Base-by-base conservation (phyloP, 176 grass and related monocot genomes). In the Miscanthus lutarioriparius region DNA sequence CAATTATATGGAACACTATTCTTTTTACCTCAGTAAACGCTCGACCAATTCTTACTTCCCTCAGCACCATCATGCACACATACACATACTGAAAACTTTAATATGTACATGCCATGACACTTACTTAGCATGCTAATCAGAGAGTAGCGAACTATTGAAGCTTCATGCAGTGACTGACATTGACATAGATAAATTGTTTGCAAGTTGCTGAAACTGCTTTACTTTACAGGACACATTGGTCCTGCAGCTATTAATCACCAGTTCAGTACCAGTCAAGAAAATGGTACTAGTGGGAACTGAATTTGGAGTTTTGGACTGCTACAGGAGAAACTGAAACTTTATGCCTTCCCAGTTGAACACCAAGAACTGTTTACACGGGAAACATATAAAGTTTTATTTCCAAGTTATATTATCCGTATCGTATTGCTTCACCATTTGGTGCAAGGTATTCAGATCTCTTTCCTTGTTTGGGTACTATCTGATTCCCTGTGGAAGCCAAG, bases 361-460 rank as follows among this genome's bases (percentile, higher is more conserved):
- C 51, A 56, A 62, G 41, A 76, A 36, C 26, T 66, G 85, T 91
- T 70, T 87, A 81, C 85, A 81, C 27, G 11, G 51, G 32, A 68
- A 76, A 77, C 85, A 64, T 48, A 51, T 64, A 84, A 83, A 84
- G 80, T 75, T 87, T 54, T 63, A 61, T 83, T 44, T 78, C 33
- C 49, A 12, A 51, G 47, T 74, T 66, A 75, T 59, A 75, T 70
- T 84, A 76, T 87, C 72, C 15, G 32, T 33, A 81, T 80, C 54
- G 5, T 77, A 39, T 91, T 87, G 81, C 70, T 91, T 91, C 81
- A 77, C 44, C 73, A 45, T 86, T 56, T 86, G 88, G 88, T 80
- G 70, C 82, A 89, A 89, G 83, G 66, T 84, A 71, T 87, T 87
- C 76, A 81, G 76, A 91, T 76, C 74, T 87, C 85, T 87, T 66